A percentile compares a stretch with the other conserved stretches of the same genome.
Evolutionary conservation across 2,329 filamentous ascomycete genomes (phyloP).

Genomic region (Rachicladosporium sp.): DNA sequence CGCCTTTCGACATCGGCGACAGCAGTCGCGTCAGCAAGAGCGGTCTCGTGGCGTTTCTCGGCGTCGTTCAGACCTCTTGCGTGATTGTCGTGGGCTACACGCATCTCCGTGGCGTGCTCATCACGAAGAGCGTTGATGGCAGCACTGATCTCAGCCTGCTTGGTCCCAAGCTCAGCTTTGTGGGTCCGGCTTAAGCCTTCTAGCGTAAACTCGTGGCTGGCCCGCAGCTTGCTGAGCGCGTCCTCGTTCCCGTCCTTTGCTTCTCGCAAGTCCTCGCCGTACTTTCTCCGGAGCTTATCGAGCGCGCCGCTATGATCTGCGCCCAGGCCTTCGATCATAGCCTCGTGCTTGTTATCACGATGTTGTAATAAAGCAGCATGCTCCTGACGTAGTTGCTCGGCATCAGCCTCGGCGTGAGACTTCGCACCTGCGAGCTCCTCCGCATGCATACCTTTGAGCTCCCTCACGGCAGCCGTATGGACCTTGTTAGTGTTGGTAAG

Average conservation of each 20-base stretch:
- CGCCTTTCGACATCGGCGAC: not conserved
- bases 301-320: not conserved
- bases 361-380: conserved; percentile 1
- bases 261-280: conserved; percentile 1
- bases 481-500: no score
- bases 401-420: not conserved
- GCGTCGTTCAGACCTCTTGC: conserved; percentile 3
- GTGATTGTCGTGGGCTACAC: conserved; percentile 1
- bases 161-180: not conserved
- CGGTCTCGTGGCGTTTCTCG: conserved; percentile 2
- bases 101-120: conserved; percentile 4
- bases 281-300: conserved; percentile 3
- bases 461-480: no score
- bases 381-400: no score
- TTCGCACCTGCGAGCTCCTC: conserved; percentile 2
- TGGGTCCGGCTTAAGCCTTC: not conserved
- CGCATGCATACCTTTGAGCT: no score
- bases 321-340: conserved; percentile 4
- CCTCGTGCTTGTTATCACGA: conserved; percentile 2
- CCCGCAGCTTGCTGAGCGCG: no score
- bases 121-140: conserved; percentile 1
- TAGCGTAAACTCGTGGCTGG: not conserved
- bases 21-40: conserved; percentile 6
- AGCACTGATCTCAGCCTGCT: not conserved
- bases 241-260: conserved; percentile 2